phyloP scores from a whole-genome alignment of 1,284 basidiomycete species.

The Cryptococcus floricola region DNA sequence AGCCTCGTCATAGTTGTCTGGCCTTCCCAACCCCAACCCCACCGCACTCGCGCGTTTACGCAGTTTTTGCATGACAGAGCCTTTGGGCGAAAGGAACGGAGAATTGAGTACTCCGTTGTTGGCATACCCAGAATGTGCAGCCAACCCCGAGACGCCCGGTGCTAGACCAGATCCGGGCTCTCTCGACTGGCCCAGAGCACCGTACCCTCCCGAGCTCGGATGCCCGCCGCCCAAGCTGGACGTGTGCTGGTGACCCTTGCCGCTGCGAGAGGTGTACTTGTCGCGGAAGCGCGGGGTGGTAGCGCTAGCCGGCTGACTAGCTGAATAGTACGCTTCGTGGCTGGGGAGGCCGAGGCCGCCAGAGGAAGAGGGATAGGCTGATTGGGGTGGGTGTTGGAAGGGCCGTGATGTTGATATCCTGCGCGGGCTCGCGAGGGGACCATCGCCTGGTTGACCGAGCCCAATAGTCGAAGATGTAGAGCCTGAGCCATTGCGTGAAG shows the following conservation, averaged over 20 bases:
- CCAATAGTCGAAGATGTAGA: background rate
- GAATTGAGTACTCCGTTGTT: too few relatives aligned
- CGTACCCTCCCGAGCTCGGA: background rate
- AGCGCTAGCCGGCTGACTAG: conserved; percentile 26
- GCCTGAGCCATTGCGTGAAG: background rate
- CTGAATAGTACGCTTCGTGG: conserved; percentile 29
- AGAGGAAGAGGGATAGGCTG: conserved; percentile 8
- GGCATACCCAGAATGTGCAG: background rate
- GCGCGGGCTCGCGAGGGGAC: conserved; percentile 14
- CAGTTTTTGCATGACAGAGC: conserved; percentile 28
- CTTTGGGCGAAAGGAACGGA: conserved; percentile 16
- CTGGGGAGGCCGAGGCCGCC: conserved; percentile 8
- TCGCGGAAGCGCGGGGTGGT: conserved; percentile 26
- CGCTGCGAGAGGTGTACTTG: background rate
- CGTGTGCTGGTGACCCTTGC: background rate
- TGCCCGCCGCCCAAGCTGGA: conserved; percentile 1
- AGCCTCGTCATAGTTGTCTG: conserved; percentile 28
- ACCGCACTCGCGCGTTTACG: conserved; percentile 35
- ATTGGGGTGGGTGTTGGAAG: conserved; percentile 6
- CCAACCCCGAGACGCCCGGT: background rate
- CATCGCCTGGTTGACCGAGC: background rate
- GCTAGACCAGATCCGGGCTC: background rate
- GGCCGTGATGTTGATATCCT: conserved; percentile 13
- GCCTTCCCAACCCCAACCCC: conserved; percentile 29
- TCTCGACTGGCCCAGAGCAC: background rate